Conservation (phyloP, 768 basidiomycete species). For the Lentinula guzmanii region DNA sequence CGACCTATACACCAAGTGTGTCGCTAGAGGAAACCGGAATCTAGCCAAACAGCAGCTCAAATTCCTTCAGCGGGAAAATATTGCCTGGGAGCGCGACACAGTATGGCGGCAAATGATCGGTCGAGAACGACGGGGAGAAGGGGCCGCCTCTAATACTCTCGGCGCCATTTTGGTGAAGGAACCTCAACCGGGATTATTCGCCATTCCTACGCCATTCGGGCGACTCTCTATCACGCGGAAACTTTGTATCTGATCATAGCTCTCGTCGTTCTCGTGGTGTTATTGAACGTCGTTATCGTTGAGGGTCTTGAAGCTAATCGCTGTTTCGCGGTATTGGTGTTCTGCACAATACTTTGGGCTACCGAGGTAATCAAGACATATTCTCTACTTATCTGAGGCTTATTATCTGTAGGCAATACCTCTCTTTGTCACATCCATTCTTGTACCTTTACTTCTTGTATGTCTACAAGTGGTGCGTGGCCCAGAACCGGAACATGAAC, state of each 20-base stretch:
- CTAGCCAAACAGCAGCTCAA: conserved; percentile 78
- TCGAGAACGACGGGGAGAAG: conserved; percentile 66
- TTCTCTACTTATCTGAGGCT: not conserved
- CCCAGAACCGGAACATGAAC: conserved; percentile 27
- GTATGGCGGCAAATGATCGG: conserved; percentile 97
- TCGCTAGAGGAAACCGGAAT: conserved; percentile 63
- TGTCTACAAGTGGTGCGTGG: conserved; percentile 73
- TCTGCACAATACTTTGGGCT: conserved; percentile 94
- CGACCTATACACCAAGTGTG: conserved; percentile 79
- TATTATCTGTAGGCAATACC: conserved; percentile 76
- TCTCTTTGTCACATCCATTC: conserved; percentile 91
- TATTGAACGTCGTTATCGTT: conserved; percentile 59
- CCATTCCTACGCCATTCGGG: conserved; percentile 63
- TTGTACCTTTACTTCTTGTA: conserved; percentile 86
- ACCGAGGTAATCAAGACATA: conserved; percentile 59
- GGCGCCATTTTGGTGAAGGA: conserved; percentile 44
- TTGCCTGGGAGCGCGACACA: conserved; percentile 96
- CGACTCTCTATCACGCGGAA: conserved; percentile 59
- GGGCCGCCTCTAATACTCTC: conserved; percentile 20
- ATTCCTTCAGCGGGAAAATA: conserved; percentile 84
- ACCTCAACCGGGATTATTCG: conserved; percentile 39
- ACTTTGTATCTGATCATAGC: conserved; percentile 56
- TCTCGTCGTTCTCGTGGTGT: conserved; percentile 44
- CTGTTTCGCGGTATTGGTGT: conserved; percentile 84
- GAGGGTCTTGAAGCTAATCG: conserved; percentile 71